These are phyloP conservation scores for Globisporangium uncinulatum DNA, from an alignment of 352 stramenopile species.

Conservation along the genomic window DNA sequence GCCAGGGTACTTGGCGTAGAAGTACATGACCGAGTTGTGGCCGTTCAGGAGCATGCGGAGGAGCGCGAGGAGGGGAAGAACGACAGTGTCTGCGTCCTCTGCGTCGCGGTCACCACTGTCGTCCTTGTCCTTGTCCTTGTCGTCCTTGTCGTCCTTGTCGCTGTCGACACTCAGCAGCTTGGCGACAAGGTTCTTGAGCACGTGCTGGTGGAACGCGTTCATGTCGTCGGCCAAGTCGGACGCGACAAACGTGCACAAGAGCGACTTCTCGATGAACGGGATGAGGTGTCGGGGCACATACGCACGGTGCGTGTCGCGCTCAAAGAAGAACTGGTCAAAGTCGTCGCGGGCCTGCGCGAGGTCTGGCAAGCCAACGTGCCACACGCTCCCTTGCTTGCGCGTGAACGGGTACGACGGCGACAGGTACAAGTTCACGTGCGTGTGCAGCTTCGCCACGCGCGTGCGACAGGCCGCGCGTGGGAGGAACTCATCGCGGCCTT, in stretches of 20 bases:
- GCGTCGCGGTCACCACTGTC: not conserved
- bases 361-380: conserved; percentile 60
- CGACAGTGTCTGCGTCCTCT: conserved; percentile 12
- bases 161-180: conserved; percentile 48
- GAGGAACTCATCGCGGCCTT: conserved; percentile 69
- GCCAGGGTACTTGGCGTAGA: conserved; percentile 80
- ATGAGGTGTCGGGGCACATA: conserved; percentile 56
- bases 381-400: conserved; percentile 64
- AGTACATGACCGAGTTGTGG: conserved; percentile 73
- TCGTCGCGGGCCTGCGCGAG: conserved; percentile 54
- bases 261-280: conserved; percentile 68
- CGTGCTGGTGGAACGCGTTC: conserved; percentile 73
- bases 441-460: conserved; percentile 62
- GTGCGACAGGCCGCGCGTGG: conserved; percentile 48
- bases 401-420: conserved; percentile 77
- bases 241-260: conserved; percentile 61
- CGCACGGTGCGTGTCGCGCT: conserved; percentile 31
- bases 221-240: conserved; percentile 73
- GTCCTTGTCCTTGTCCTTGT: not conserved
- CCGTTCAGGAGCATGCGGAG: conserved; percentile 77
- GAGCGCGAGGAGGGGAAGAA: conserved; percentile 51
- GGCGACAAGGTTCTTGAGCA: conserved; percentile 71
- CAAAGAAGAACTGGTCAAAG: conserved; percentile 73
- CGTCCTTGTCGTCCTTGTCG: not conserved
- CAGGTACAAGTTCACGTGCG: conserved; percentile 70